Evolutionary conservation across 2,329 filamentous ascomycete species (phyloP).

Genomic region (Penicillium sp.): DNA sequence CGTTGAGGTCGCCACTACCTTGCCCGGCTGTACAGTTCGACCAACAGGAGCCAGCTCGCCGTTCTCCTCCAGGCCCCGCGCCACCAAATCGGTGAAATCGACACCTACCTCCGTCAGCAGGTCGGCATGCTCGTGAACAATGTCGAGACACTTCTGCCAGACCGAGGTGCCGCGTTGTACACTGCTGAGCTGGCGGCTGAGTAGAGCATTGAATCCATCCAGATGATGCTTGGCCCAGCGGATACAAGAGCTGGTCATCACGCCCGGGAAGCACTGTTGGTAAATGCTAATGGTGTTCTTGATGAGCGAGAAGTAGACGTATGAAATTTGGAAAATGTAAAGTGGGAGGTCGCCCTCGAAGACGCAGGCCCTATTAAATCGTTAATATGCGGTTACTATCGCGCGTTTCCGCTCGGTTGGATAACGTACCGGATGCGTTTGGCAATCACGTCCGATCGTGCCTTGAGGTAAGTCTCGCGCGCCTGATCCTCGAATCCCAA

Average conservation of each 20-base stretch:
- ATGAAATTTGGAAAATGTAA: conserved; percentile 93
- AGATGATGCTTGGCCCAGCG: conserved; percentile 98
- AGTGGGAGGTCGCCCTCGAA: conserved; percentile 91
- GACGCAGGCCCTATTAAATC: conserved; percentile 71
- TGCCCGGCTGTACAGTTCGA: conserved; percentile 16
- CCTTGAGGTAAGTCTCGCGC: conserved; percentile 78
- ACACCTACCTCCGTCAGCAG: conserved; percentile 82
- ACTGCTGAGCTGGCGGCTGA: conserved; percentile 82
- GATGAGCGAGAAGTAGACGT: conserved; percentile 92
- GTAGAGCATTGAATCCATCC: conserved; percentile 80
- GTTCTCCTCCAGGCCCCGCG: conserved; percentile 48
- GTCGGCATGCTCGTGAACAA: conserved; percentile 74
- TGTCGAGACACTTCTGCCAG: conserved; percentile 79
- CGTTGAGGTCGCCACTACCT: conserved; percentile 2
- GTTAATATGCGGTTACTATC: neutral
- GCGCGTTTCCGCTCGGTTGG: neutral
- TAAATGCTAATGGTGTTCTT: conserved; percentile 90
- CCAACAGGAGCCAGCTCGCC: conserved; percentile 19
- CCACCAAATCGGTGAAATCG: conserved; percentile 82
- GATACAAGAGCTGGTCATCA: conserved; percentile 90
- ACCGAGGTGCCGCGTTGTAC: conserved; percentile 72
- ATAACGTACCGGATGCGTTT: conserved; percentile 71
- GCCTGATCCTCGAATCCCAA: conserved; percentile 89
- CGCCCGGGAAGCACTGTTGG: conserved; percentile 78
- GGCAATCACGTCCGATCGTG: conserved; percentile 73